phyloP scores from a whole-genome alignment of 1,284 basidiomycete species.

The Uromyces viciae-fabae region DNA sequence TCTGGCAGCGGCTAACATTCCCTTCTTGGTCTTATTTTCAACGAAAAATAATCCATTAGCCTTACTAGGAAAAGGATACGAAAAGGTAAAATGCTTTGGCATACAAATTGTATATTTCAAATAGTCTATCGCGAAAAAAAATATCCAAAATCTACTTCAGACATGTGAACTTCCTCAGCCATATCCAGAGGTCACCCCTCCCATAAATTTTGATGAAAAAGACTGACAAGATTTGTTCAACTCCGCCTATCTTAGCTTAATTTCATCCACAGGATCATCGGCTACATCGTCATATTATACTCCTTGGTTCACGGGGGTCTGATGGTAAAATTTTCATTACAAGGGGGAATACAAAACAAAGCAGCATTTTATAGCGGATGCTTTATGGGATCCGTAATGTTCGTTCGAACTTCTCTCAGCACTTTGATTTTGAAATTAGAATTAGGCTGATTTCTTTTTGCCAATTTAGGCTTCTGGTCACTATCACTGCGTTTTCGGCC shows the following conservation, averaged over 20 bases:
- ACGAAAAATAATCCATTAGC: conserved; percentile 42
- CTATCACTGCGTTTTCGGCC: conserved; percentile 13
- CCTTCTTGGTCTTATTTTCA: conserved; percentile 33
- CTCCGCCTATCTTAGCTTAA: conserved; percentile 15
- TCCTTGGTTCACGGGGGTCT: conserved; percentile 25
- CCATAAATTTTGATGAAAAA: no score
- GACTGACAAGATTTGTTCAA: neutral
- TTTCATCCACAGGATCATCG: conserved; percentile 31
- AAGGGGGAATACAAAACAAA: conserved; percentile 25
- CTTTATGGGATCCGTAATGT: conserved; percentile 27
- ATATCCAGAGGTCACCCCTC: neutral
- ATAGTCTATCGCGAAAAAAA: no score
- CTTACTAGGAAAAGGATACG: conserved; percentile 40
- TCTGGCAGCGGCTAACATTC: conserved; percentile 25
- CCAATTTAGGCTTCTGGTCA: conserved; percentile 20
- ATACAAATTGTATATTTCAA: no score
- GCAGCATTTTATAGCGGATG: conserved; percentile 33
- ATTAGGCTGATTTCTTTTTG: neutral
- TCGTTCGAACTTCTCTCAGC: neutral
- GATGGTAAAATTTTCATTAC: neutral
- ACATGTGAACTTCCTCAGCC: neutral
- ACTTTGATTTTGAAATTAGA: neutral
- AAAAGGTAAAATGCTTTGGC: conserved; percentile 44
- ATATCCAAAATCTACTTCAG: no score
- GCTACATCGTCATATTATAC: conserved; percentile 26